A percentile compares a stretch with the other conserved stretches of the same genome.
Evolutionary conservation across 2,329 filamentous ascomycete species (phyloP).

Genomic region (Lachnellula cervina): DNA sequence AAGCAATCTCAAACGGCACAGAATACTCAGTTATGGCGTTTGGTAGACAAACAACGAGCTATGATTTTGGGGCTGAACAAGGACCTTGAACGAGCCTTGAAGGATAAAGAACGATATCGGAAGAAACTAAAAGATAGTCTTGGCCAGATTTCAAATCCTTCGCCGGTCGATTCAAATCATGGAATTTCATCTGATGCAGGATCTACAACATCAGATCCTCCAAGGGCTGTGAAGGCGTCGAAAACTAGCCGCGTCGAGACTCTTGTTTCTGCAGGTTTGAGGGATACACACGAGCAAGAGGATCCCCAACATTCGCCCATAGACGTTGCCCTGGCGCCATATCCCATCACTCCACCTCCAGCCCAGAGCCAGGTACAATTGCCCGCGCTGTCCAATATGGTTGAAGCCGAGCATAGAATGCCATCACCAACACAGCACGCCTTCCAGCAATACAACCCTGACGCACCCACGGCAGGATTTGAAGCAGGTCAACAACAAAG

Average conservation of each 20-base stretch:
- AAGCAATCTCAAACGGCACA: conserved; percentile 85
- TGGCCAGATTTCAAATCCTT: conserved; percentile 33
- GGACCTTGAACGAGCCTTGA: conserved; percentile 82
- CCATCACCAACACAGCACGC: conserved; percentile 57
- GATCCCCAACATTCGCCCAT: conserved; percentile 48
- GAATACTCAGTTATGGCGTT: conserved; percentile 87
- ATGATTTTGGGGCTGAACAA: conserved; percentile 94
- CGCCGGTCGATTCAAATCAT: conserved; percentile 29
- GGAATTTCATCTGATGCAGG: conserved; percentile 25
- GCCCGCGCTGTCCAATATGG: conserved; percentile 31
- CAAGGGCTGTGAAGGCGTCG: conserved; percentile 5
- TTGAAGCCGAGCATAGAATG: conserved; percentile 56
- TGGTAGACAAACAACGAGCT: conserved; percentile 92
- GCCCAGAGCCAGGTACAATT: background rate
- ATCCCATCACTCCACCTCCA: conserved; percentile 60
- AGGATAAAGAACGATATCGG: conserved; percentile 91
- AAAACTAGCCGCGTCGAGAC: conserved; percentile 19
- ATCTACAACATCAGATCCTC: conserved; percentile 20
- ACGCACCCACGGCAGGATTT: conserved; percentile 26
- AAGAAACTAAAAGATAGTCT: conserved; percentile 80
- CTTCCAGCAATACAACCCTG: conserved; percentile 47
- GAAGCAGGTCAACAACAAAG: conserved; percentile 39
- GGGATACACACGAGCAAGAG: conserved; percentile 18
- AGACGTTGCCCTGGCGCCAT: conserved; percentile 54
- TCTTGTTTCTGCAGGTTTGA: conserved; percentile 26